Base-by-base conservation (phyloP, 176 grass and related monocot genomes). In the Carex cristatella region DNA sequence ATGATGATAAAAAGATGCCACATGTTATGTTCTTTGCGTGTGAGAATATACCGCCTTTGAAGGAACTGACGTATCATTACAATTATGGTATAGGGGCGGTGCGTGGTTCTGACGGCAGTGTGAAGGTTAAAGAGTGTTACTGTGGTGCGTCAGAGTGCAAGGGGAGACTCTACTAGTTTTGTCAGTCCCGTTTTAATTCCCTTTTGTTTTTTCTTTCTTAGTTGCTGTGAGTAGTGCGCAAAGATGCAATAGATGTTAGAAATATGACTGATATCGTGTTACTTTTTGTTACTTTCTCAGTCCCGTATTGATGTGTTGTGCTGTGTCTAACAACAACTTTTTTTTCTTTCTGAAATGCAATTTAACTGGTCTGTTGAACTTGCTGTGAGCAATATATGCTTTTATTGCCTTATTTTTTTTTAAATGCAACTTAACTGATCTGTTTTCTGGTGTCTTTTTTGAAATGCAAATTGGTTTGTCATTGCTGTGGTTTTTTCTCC, bases 21-120 rank as follows among this genome's bases (percentile, higher is more conserved):
- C 92, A 91, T 38, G 79, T 91, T 38, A 85, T 88, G 86, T 48
- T 94, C 55, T 94, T 94, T 37, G 89, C 83, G n/a, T 19, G 4
- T 33, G 87, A 90, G 16, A 79, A 89, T 84, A 90, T 91, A 77
- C 87, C 46, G 38, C 83, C 92, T 49, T 80, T 94, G 46, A 48
- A 82, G 83, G 86, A 89, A n/a, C 66, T 94, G 68, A 83, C 89
- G 0, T 94, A 91, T 51, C 75, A 94, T 65, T 94, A 94, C 44
- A 86, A 87, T 51, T 89, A 94, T 74, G 14, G 8, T 12, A 85
- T 89, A 83, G 92, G 87, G 54, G 18, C 69, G 54, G 92, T 94
- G 62, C 19, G 60, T 63, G 92, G 91, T 79, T 66, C 85, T 3
- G 38, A 86, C 44, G 92, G 92, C 38, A 91, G 86, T 81, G 83